phyloP scores from a whole-genome alignment of 345 rosid species.

The Geranium rotundifolium region DNA sequence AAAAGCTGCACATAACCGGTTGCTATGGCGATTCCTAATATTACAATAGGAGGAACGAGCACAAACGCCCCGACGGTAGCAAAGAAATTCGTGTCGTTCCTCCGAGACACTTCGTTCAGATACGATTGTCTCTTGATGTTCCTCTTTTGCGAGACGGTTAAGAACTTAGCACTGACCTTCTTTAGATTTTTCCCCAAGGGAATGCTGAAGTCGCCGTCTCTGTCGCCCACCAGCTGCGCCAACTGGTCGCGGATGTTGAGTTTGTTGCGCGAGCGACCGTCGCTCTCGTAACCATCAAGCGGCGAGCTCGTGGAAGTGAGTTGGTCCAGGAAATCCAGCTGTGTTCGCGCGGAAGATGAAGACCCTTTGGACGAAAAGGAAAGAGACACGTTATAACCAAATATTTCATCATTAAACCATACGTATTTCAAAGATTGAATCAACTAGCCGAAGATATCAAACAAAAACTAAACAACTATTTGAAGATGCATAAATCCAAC shows the following conservation, averaged over 20 bases:
- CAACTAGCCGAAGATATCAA: too few species aligned
- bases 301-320: constrained; percentile 43
- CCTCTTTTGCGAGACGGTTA: constrained; percentile 83
- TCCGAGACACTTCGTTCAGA: constrained; percentile 66
- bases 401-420: too few species aligned
- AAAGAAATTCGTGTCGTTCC: constrained; percentile 81
- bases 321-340: constrained; percentile 65
- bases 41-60: constrained; percentile 63
- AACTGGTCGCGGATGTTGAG: constrained; percentile 63
- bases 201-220: constrained; percentile 64
- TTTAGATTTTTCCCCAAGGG: constrained; percentile 67
- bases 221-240: constrained; percentile 42
- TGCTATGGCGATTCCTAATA: constrained; percentile 56
- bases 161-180: constrained; percentile 66
- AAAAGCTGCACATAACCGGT: constrained; percentile 93
- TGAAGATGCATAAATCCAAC: not conserved
- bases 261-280: constrained; percentile 26
- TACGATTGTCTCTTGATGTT: constrained; percentile 78
- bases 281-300: constrained; percentile 43
- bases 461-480: too few species aligned
- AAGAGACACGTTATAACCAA: not conserved
- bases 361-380: constrained; percentile 32
- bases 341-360: constrained; percentile 56
- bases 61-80: constrained; percentile 85
- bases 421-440: too few species aligned